A percentile compares a stretch with the other conserved stretches of the same genome.
phyloP scores from a whole-genome alignment of 2,329 filamentous ascomycete genomes.

The Colletotrichum godetiae region DNA sequence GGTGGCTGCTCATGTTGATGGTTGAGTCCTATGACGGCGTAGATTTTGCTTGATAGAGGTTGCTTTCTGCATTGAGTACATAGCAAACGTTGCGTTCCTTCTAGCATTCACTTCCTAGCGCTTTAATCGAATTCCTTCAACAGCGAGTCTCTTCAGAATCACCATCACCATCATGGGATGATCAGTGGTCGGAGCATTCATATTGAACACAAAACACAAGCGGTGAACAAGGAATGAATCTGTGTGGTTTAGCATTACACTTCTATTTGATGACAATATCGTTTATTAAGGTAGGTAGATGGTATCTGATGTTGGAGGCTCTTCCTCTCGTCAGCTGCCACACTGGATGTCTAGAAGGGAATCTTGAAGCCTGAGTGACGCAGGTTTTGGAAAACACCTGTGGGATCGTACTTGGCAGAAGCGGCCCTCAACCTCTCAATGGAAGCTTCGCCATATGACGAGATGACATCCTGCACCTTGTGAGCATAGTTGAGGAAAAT shows the following conservation, averaged over 20 bases:
- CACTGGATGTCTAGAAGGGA: conserved; percentile 15
- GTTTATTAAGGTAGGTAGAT: background rate
- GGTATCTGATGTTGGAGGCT: background rate
- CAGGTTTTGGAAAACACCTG: conserved; percentile 50
- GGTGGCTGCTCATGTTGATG: background rate
- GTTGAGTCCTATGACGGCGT: background rate
- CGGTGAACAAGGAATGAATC: accelerated
- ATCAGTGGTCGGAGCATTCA: too few species aligned
- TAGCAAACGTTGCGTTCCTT: background rate
- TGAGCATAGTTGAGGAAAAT: conserved; percentile 59
- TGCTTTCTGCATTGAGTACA: background rate
- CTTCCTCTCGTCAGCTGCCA: background rate
- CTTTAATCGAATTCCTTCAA: accelerated
- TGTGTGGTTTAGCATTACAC: background rate
- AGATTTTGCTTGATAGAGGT: background rate
- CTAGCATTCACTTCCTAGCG: background rate
- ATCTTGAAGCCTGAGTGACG: conserved; percentile 47
- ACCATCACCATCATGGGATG: too few species aligned
- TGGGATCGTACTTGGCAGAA: conserved; percentile 50
- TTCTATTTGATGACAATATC: background rate
- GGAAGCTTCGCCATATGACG: conserved; percentile 51
- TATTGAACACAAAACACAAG: too few species aligned
- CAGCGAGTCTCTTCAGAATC: background rate
- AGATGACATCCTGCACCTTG: conserved; percentile 49
- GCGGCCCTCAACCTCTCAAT: conserved; percentile 46